phyloP scores from a whole-genome alignment of 2,329 filamentous ascomycete genomes.

The Cylindrodendrum hubeiense region DNA sequence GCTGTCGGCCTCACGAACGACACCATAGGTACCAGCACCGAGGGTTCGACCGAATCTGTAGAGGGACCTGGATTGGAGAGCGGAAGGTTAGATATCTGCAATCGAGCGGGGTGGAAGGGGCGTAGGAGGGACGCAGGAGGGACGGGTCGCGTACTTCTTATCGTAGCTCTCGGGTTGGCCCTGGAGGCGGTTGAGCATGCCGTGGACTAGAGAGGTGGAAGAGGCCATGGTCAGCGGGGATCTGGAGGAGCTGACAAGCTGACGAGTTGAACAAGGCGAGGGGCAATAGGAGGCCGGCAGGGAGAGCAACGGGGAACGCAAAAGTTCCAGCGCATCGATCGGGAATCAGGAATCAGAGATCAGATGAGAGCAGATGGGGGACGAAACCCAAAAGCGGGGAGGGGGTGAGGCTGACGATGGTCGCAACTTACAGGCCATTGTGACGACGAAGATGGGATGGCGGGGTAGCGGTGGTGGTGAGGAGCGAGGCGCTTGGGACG shows the following conservation, averaged over 20 bases:
- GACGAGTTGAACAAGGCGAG: neutral
- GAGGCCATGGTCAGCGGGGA: slow-evolving; percentile 38
- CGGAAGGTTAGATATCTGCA: slow-evolving; percentile 41
- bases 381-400: slow-evolving; percentile 30
- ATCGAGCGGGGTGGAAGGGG: slow-evolving; percentile 31
- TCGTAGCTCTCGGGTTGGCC: slow-evolving; percentile 99
- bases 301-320: neutral
- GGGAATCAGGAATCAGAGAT: neutral
- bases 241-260: neutral
- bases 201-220: slow-evolving; percentile 70
- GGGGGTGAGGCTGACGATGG: slow-evolving; percentile 41
- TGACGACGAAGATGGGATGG: slow-evolving; percentile 35
- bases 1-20: slow-evolving; percentile 94
- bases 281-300: neutral
- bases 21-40: slow-evolving; percentile 97
- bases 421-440: slow-evolving; percentile 50
- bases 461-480: slow-evolving; percentile 36
- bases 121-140: slow-evolving; percentile 18
- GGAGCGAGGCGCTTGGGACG: neutral
- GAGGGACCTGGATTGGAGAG: slow-evolving; percentile 69
- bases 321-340: neutral
- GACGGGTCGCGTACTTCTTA: slow-evolving; percentile 79
- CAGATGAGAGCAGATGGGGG: slow-evolving; percentile 2
- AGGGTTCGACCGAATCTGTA: slow-evolving; percentile 95
- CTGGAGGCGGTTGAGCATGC: slow-evolving; percentile 95